Base-by-base conservation (phyloP, 176 grass and related monocot genomes). In the Carex myosuroides region DNA sequence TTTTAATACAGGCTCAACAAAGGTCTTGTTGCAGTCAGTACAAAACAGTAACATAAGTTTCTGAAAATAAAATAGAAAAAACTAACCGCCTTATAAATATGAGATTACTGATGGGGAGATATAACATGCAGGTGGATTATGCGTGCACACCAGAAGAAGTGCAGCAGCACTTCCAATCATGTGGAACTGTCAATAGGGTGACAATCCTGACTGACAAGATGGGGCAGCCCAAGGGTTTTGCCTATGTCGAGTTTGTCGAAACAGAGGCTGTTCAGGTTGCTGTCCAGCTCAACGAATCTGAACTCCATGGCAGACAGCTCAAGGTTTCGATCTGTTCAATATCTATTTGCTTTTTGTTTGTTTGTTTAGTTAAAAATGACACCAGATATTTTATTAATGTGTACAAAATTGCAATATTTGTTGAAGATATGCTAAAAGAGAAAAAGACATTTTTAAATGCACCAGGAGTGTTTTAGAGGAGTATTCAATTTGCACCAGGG, bases 151-250 rank as follows among this genome's bases (percentile, higher is more conserved):
- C 86, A 21, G 86, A 88, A 66, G 81, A 84, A 58, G 80, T 88
- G 16, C 86, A 84, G 86, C 65, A 84, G 86, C 86, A 84, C 73
- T 88, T 88, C 54, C 77, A 82, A 35, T 82, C 79, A 30, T 83
- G 85, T 62, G 85, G 85, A 67, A 87, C 66, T 1, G 79, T 87
- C 32, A 87, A 87, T 21, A 81, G 85, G 54, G 85, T 87, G 26
- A 87, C 85, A 3, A 87, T 87, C 26, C 65, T 87, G 52, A 87
- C 85, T 10, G 79, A 87, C 79, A 75, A 44, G 22, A 74, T 87
- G 81, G 86, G 86, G 6, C 86, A 84, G 46, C 86, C 86, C 6
- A 88, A 88, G 69, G 86, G 86, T 17, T 88, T 84, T 29, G 86
- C 86, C 17, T 88, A 88, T 16, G 86, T 88, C 14, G 86, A 88